These are phyloP conservation scores for Penicillium griseofulvum DNA, from an alignment of 2,329 filamentous ascomycete species.

Conservation along the genomic window DNA sequence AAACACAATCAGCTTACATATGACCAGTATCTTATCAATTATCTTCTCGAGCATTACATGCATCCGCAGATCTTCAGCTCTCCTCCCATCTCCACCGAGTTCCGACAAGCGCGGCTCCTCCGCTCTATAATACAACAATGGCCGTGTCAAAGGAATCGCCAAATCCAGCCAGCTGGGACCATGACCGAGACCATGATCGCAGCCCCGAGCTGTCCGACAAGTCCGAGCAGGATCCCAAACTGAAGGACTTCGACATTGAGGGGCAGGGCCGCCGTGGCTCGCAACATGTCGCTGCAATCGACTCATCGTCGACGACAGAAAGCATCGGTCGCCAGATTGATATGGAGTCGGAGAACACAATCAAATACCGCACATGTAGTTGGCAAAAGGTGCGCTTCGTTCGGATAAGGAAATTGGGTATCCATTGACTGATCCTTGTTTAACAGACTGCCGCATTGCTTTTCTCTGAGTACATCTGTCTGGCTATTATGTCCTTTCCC, in stretches of 20 bases:
- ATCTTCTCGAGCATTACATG: slow-evolving; percentile 32
- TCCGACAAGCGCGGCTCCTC: slow-evolving; percentile 35
- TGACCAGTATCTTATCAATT: neutral
- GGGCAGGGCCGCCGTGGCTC: slow-evolving; percentile 22
- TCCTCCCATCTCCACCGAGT: slow-evolving; percentile 27
- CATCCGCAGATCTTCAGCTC: slow-evolving; percentile 29
- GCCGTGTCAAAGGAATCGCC: slow-evolving; percentile 30
- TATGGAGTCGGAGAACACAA: slow-evolving; percentile 71
- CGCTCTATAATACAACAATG: slow-evolving; percentile 39
- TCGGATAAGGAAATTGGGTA: neutral
- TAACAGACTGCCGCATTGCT: slow-evolving; percentile 75
- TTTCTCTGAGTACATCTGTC: slow-evolving; percentile 92
- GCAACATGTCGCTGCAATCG: slow-evolving; percentile 17
- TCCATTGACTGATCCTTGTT: slow-evolving; percentile 5
- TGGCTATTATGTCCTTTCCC: slow-evolving; percentile 92
- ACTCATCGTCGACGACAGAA: slow-evolving; percentile 43
- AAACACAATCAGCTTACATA: neutral
- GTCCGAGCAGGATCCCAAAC: slow-evolving; percentile 23
- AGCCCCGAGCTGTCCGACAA: slow-evolving; percentile 24
- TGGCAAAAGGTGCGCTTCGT: slow-evolving; percentile 72
- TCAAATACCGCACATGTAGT: slow-evolving; percentile 89
- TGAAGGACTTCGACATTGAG: slow-evolving; percentile 33
- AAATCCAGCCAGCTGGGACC: slow-evolving; percentile 13
- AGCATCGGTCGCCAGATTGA: slow-evolving; percentile 67
- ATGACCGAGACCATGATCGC: slow-evolving; percentile 15